Evolutionary conservation across 2,329 filamentous ascomycete species (phyloP).

Genomic region (Plectosphaerella sp.): DNA sequence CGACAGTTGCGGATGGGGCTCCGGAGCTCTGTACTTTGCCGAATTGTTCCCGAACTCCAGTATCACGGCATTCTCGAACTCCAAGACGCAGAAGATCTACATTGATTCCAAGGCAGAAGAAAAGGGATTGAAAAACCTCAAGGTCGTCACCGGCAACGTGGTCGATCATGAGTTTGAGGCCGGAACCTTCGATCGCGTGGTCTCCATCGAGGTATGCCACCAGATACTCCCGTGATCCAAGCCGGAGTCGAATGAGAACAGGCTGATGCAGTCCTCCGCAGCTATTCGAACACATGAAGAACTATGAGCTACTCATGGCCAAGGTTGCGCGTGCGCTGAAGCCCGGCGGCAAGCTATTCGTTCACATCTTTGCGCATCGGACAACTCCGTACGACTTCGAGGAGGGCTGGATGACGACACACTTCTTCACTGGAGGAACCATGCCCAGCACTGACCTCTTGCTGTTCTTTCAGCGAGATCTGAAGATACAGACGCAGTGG

Average conservation of each 20-base stretch:
- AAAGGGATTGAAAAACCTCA: conserved; percentile 55
- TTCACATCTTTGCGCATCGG: conserved; percentile 64
- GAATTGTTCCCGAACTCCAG: conserved; percentile 57
- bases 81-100: conserved; percentile 61
- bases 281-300: conserved; percentile 75
- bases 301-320: conserved; percentile 62
- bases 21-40: conserved; percentile 60
- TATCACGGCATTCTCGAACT: conserved; percentile 67
- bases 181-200: conserved; percentile 56
- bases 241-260: no score
- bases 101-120: conserved; percentile 55
- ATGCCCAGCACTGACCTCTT: conserved; percentile 66
- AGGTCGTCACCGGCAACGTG: conserved; percentile 62
- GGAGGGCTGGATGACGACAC: conserved; percentile 68
- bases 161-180: conserved; percentile 60
- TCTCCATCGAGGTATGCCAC: conserved; percentile 52
- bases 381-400: conserved; percentile 67
- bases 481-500: conserved; percentile 60
- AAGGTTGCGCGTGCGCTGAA: conserved; percentile 58
- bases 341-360: conserved; percentile 61
- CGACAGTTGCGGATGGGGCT: conserved; percentile 64
- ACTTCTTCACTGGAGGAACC: conserved; percentile 70
- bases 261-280: conserved; percentile 21
- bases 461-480: conserved; percentile 60
- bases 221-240: not conserved